Evolutionary conservation across 2,329 filamentous ascomycete species (phyloP).

Genomic region (Elsinoe batatas): DNA sequence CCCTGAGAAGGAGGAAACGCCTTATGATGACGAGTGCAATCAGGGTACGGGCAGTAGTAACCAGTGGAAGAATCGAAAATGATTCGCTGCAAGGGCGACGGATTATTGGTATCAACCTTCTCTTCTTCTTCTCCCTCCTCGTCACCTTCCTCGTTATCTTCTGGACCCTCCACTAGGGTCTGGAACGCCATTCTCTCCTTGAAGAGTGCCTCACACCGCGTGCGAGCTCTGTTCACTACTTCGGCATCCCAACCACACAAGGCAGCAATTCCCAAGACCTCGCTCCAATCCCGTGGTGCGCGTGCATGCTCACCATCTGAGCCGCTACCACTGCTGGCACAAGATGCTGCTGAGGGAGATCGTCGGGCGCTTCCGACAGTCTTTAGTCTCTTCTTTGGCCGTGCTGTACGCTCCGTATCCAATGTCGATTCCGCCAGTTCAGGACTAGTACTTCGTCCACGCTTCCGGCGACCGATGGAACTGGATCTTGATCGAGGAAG

Average conservation of each 20-base stretch:
- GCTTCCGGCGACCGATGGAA: constrained; percentile 11
- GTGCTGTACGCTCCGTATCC: not conserved
- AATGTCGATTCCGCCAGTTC: too few relatives aligned
- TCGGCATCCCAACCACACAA: constrained; percentile 58
- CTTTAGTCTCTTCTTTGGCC: constrained; percentile 1
- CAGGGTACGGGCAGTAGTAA: constrained; percentile 20
- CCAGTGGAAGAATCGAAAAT: not conserved
- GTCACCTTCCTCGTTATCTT: not conserved
- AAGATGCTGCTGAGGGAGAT: not conserved
- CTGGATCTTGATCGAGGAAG: constrained; percentile 15
- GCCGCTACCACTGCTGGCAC: not conserved
- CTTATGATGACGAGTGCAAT: constrained; percentile 22
- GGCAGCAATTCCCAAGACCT: constrained; percentile 69
- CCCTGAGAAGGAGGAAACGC: constrained; percentile 18
- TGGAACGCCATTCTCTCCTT: constrained; percentile 56
- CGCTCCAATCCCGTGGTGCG: constrained; percentile 67
- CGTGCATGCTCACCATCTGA: not conserved
- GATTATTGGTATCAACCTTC: not conserved
- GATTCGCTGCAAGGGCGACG: too few relatives aligned
- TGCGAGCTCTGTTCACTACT: constrained; percentile 58
- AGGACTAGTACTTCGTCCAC: not conserved
- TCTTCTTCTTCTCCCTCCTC: not conserved
- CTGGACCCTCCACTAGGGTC: not conserved
- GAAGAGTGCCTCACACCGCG: constrained; percentile 68
- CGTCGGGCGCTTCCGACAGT: not conserved